These are phyloP conservation scores for Aspergillus saccharolyticus DNA, from an alignment of 495 filamentous ascomycete genomes.

Conservation along the genomic window DNA sequence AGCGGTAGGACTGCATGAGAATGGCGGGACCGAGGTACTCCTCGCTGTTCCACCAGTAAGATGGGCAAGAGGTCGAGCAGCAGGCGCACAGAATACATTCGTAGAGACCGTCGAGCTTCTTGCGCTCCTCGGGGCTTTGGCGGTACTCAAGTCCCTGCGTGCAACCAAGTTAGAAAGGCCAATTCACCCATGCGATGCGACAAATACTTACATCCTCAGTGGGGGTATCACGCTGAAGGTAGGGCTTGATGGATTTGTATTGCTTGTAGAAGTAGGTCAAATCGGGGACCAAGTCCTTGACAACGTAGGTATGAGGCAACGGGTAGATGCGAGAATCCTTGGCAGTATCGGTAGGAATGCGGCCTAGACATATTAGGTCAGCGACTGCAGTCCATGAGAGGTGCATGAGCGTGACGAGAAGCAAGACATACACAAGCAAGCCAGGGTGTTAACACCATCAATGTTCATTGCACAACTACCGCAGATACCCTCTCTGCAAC, in stretches of 20 bases:
- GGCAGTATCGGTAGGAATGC: slow-evolving; percentile 78
- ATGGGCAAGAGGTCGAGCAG: slow-evolving; percentile 96
- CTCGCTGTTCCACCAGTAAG: slow-evolving; percentile 99
- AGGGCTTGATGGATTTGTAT: slow-evolving; percentile 99
- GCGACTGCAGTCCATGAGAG: not conserved
- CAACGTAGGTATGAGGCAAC: slow-evolving; percentile 96
- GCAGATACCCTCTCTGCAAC: slow-evolving; percentile 96
- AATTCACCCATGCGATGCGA: not conserved
- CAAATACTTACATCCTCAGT: slow-evolving; percentile 60
- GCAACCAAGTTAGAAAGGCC: slow-evolving; percentile 6
- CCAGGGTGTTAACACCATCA: slow-evolving; percentile 92
- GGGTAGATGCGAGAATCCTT: slow-evolving; percentile 94
- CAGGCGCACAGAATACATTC: slow-evolving; percentile 99
- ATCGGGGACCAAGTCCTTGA: slow-evolving; percentile 97
- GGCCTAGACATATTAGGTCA: slow-evolving; percentile 53
- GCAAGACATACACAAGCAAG: slow-evolving; percentile 83
- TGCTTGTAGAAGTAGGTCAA: slow-evolving; percentile 99
- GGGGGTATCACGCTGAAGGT: slow-evolving; percentile 81
- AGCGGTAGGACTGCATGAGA: slow-evolving; percentile 93
- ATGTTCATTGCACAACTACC: slow-evolving; percentile 99
- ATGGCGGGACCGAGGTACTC: slow-evolving; percentile 97
- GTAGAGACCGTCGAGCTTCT: slow-evolving; percentile 96
- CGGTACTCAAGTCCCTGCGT: slow-evolving; percentile 77
- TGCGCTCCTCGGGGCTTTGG: slow-evolving; percentile 82
- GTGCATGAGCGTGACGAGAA: not conserved